Conservation (phyloP, 1,284 basidiomycete species). For the Cerrena zonata region DNA sequence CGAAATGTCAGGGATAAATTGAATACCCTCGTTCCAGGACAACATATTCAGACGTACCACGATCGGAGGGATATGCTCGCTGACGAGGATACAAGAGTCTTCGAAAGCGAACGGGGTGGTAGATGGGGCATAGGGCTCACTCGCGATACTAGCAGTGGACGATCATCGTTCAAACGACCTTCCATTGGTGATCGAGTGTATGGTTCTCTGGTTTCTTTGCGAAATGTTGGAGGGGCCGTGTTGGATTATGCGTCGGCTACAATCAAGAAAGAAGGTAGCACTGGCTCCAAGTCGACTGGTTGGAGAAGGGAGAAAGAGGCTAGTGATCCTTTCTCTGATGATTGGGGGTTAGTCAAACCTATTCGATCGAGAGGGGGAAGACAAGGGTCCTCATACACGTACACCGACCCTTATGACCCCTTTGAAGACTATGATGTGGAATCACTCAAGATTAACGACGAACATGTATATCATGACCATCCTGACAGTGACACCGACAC, state of each 20-base stretch:
- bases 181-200: slow-evolving; percentile 27
- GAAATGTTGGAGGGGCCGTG: slow-evolving; percentile 38
- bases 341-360: slow-evolving; percentile 30
- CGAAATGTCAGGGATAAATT: slow-evolving; percentile 22
- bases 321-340: slow-evolving; percentile 45
- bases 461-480: slow-evolving; percentile 8
- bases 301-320: slow-evolving; percentile 43
- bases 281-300: slow-evolving; percentile 12
- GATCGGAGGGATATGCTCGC: slow-evolving; percentile 62
- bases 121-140: slow-evolving; percentile 9
- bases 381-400: slow-evolving; percentile 35
- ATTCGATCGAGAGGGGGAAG: slow-evolving; percentile 30
- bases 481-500: slow-evolving; percentile 16
- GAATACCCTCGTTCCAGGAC: slow-evolving; percentile 22
- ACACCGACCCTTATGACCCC: slow-evolving; percentile 52
- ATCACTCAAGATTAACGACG: slow-evolving; percentile 17
- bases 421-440: slow-evolving; percentile 47
- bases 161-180: slow-evolving; percentile 23
- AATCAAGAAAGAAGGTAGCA: slow-evolving; percentile 5
- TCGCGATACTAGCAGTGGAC: slow-evolving; percentile 24
- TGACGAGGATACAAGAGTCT: slow-evolving; percentile 63
- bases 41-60: slow-evolving; percentile 9
- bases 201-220: slow-evolving; percentile 40
- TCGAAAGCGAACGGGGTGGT: slow-evolving; percentile 21
- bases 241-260: slow-evolving; percentile 28